Evolutionary conservation across 2,329 filamentous ascomycete species (phyloP).

Genomic region (Bipolaris oryzae): DNA sequence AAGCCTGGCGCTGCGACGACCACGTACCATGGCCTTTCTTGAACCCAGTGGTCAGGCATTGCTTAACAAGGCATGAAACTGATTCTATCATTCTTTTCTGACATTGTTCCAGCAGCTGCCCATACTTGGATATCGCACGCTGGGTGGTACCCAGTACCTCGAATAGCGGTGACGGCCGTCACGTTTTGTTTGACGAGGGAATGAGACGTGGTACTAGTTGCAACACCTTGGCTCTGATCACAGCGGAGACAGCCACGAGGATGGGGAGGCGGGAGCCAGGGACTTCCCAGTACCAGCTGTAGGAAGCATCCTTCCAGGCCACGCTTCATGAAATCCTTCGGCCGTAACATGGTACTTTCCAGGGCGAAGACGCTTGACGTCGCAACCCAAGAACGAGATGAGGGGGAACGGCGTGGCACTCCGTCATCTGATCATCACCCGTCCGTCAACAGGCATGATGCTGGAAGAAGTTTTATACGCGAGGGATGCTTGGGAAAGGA

Average conservation of each 20-base stretch:
- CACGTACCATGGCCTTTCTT: neutral
- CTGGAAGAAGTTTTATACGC: slow-evolving; percentile 13
- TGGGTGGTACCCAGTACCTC: slow-evolving; percentile 5
- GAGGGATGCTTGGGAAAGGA: slow-evolving; percentile 2
- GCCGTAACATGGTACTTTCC: slow-evolving; percentile 6
- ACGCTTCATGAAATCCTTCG: neutral
- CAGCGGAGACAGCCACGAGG: neutral
- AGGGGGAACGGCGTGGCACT: slow-evolving; percentile 7
- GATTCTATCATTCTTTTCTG: too few relatives aligned
- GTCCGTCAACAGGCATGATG: slow-evolving; percentile 21
- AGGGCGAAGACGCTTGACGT: slow-evolving; percentile 3
- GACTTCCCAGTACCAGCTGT: neutral
- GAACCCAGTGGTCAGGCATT: neutral
- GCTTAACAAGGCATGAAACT: slow-evolving; percentile 1
- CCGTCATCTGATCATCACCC: slow-evolving; percentile 16
- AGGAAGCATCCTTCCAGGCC: neutral
- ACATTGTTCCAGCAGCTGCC: slow-evolving; percentile 1
- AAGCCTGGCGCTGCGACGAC: neutral
- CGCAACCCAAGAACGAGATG: slow-evolving; percentile 3
- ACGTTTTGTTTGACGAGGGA: slow-evolving; percentile 7
- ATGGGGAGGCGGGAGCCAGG: neutral
- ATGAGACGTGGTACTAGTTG: slow-evolving; percentile 5
- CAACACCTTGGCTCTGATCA: neutral
- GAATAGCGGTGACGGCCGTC: slow-evolving; percentile 2
- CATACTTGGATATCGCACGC: neutral